A percentile compares a stretch with the other conserved stretches of the same genome.
phyloP scores from a whole-genome alignment of 1,139 yeast species.

The Geotrichum carabidarum region DNA sequence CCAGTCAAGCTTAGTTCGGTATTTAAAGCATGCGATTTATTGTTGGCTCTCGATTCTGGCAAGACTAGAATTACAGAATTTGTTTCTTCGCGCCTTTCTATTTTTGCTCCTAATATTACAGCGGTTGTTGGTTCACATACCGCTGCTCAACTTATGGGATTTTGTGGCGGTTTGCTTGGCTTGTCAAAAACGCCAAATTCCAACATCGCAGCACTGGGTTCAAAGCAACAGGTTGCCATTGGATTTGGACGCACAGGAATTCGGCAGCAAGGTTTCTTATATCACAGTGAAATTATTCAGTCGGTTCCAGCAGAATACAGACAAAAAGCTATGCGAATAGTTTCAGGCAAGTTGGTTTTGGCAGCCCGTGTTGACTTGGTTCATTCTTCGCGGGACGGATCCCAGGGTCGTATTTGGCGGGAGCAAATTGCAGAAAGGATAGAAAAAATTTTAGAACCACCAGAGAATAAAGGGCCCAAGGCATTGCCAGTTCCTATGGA shows the following conservation, averaged over 20 bases:
- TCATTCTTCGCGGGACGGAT: constrained; percentile 44
- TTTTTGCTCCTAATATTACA: constrained; percentile 75
- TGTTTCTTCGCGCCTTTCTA: constrained; percentile 52
- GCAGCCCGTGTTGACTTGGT: constrained; percentile 78
- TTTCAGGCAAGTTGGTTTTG: constrained; percentile 72
- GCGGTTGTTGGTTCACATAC: constrained; percentile 67
- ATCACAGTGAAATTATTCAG: constrained; percentile 37
- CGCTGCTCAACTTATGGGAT: constrained; percentile 68
- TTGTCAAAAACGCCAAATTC: constrained; percentile 74
- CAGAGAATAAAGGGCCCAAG: constrained; percentile 60
- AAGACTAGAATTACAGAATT: constrained; percentile 47
- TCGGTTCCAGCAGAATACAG: constrained; percentile 53
- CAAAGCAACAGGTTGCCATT: constrained; percentile 48
- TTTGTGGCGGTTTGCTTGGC: constrained; percentile 66
- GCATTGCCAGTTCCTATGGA: constrained; percentile 85
- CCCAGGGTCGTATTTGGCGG: constrained; percentile 54
- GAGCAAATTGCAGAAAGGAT: constrained; percentile 58
- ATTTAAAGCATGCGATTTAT: constrained; percentile 45
- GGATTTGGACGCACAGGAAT: constrained; percentile 45
- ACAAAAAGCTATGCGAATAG: constrained; percentile 68
- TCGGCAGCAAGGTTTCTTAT: constrained; percentile 57
- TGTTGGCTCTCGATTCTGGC: constrained; percentile 46
- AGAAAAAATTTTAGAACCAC: constrained; percentile 72
- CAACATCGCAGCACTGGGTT: constrained; percentile 75
- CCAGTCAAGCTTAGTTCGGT: constrained; percentile 42